Conservation (phyloP, 176 grass and related monocot species). For the Tillandsia fasciculata region DNA sequence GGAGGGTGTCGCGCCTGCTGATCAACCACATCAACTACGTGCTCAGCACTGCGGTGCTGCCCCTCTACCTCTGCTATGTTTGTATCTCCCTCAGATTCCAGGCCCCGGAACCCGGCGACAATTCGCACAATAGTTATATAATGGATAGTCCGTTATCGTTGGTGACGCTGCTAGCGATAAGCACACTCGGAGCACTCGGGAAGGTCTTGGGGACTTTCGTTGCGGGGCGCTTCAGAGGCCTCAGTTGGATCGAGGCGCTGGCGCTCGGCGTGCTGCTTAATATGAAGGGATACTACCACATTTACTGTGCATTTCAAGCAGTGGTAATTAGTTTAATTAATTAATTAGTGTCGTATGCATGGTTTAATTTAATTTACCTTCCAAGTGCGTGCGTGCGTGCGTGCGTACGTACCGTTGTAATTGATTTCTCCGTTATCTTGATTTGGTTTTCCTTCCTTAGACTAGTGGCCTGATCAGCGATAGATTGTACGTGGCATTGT, state of each 20-base stretch:
- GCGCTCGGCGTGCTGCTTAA: constrained; percentile 66
- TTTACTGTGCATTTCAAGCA: constrained; percentile 49
- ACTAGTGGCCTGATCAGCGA: constrained; percentile 40
- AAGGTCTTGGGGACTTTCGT: constrained; percentile 38
- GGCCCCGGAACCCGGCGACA: background rate
- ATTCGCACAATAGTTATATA: background rate
- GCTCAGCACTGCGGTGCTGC: background rate
- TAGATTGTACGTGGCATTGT: constrained; percentile 39
- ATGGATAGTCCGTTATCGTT: background rate
- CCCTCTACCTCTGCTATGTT: background rate
- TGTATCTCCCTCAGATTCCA: background rate
- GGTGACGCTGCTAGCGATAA: constrained; percentile 36
- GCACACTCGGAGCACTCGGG: constrained; percentile 36
- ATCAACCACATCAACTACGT: constrained; percentile 37
- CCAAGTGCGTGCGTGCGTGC: too few species aligned
- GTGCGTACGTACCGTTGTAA: background rate
- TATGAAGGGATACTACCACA: constrained; percentile 78
- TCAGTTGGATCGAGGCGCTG: constrained; percentile 41
- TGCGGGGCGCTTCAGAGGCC: constrained; percentile 24
- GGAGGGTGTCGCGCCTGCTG: constrained; percentile 42
- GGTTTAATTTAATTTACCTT: too few species aligned
- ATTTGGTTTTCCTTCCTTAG: background rate
- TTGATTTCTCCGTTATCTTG: background rate
- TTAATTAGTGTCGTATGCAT: too few species aligned
- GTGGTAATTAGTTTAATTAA: constrained; percentile 12